Evolutionary conservation across 148 eudicot species (phyloP).

Genomic region (Silene uniflora): DNA sequence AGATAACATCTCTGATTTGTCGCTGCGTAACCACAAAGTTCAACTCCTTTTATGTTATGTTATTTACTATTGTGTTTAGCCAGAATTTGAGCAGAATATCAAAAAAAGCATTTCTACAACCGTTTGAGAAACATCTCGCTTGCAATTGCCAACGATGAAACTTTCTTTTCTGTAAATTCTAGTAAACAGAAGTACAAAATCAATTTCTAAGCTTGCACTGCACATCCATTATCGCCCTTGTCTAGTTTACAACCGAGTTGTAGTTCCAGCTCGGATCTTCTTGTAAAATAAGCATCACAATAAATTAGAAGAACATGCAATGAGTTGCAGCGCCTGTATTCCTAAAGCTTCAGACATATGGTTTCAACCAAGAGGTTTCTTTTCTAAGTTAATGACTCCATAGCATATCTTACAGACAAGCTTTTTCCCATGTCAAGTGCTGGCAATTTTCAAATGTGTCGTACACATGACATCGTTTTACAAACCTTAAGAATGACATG

Average conservation of each 20-base stretch:
- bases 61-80: too few relatives aligned
- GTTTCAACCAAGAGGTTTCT: not conserved
- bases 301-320: too few relatives aligned
- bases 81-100: too few relatives aligned
- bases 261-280: not conserved
- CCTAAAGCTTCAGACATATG: not conserved
- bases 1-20: too few relatives aligned
- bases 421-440: not conserved
- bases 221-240: not conserved
- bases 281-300: not conserved
- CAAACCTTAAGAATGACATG: constrained; percentile 13
- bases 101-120: too few relatives aligned
- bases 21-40: too few relatives aligned
- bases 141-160: too few relatives aligned
- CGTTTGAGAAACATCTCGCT: too few relatives aligned
- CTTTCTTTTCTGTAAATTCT: too few relatives aligned
- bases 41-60: too few relatives aligned
- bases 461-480: not conserved
- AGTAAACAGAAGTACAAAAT: not conserved
- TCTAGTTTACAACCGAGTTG: not conserved
- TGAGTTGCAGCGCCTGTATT: not conserved
- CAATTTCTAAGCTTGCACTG: not conserved
- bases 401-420: constrained; percentile 12
- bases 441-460: not conserved
- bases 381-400: not conserved